Evolutionary conservation across 177 flowering plant genomes (phyloP).

Genomic region (Telopea speciosissima): DNA sequence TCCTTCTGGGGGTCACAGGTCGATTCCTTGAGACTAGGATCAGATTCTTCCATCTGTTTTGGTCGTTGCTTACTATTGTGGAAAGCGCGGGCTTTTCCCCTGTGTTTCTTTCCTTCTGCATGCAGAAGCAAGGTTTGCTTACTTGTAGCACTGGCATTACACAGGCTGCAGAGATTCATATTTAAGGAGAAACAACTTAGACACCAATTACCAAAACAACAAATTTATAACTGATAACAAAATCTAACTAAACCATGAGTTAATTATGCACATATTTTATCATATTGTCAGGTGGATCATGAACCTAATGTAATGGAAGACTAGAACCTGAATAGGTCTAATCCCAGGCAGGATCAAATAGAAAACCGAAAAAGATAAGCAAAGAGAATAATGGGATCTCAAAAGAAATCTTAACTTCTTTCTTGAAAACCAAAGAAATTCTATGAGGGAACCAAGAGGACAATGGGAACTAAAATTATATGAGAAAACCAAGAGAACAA

Average conservation of each 20-base stretch:
- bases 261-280: no score
- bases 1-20: conserved; percentile 20
- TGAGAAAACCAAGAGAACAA: no score
- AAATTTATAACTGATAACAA: background rate
- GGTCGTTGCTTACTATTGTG: conserved; percentile 63
- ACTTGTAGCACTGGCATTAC: conserved; percentile 82
- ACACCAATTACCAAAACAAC: background rate
- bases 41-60: conserved; percentile 34
- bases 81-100: conserved; percentile 77
- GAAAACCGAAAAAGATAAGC: no score
- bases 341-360: no score
- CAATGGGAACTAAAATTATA: no score
- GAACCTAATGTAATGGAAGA: no score
- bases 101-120: conserved; percentile 94
- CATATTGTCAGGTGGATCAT: no score
- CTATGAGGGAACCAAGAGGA: no score
- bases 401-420: no score
- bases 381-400: no score
- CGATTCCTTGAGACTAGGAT: conserved; percentile 21
- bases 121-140: conserved; percentile 77
- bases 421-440: no score
- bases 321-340: no score
- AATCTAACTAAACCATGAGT: background rate
- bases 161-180: conserved; percentile 50
- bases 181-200: conserved; percentile 3